These are phyloP conservation scores for Phytopythium helicoides DNA, from an alignment of 352 stramenopile species.

Conservation along the genomic window DNA sequence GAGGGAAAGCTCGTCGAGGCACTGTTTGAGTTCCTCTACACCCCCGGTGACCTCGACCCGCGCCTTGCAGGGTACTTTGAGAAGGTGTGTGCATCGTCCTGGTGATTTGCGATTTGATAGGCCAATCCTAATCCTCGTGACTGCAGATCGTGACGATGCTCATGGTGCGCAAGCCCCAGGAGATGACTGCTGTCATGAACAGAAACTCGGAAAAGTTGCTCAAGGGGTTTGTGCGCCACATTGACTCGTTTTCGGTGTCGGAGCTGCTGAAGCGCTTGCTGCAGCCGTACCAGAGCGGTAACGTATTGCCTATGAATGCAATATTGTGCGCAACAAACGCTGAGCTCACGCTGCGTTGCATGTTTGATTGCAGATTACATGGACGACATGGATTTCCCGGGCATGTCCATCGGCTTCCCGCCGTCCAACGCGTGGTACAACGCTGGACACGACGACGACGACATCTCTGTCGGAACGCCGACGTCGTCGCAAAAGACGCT, in stretches of 20 bases:
- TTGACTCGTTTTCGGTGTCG: constrained; percentile 74
- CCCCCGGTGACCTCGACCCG: constrained; percentile 84
- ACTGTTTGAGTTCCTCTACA: constrained; percentile 91
- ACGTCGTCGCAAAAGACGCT: constrained; percentile 69
- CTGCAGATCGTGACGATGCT: constrained; percentile 80
- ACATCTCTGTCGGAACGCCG: constrained; percentile 56
- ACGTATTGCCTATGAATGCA: background rate
- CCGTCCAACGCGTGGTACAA: constrained; percentile 76
- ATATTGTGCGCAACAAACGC: background rate
- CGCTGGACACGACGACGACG: constrained; percentile 61
- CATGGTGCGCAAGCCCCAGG: constrained; percentile 85
- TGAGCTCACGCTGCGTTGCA: background rate
- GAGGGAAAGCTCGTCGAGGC: constrained; percentile 83
- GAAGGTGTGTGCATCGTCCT: constrained; percentile 47
- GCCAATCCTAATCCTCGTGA: too few relatives aligned
- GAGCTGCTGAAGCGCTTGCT: constrained; percentile 83
- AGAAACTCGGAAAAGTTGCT: constrained; percentile 77
- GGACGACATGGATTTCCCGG: constrained; percentile 87
- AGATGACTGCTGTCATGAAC: constrained; percentile 84
- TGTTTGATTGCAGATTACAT: constrained; percentile 51
- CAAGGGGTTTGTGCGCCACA: constrained; percentile 58
- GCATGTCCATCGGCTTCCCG: constrained; percentile 72
- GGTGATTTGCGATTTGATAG: too few relatives aligned
- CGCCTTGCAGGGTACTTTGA: constrained; percentile 97
- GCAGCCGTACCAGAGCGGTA: constrained; percentile 75